Conservation (phyloP, 2,329 filamentous ascomycete genomes). For the Chrysoporthe puriensis region DNA sequence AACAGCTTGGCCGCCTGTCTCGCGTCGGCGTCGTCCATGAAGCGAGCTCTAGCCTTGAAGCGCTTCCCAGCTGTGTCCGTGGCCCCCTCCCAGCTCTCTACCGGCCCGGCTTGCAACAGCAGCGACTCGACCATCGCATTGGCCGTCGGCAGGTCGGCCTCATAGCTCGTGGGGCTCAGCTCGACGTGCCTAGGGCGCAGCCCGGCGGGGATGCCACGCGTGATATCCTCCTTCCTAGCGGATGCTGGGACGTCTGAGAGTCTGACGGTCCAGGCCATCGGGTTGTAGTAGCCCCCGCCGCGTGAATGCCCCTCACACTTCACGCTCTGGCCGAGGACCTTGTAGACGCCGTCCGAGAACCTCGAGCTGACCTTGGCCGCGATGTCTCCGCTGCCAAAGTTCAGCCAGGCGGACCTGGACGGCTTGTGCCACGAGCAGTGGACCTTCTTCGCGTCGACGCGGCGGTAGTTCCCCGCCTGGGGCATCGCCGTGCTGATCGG, state of each 20-base stretch:
- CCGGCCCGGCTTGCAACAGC: constrained; percentile 34
- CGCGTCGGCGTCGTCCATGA: constrained; percentile 43
- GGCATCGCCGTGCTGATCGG: constrained; percentile 31
- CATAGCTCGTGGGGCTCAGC: constrained; percentile 33
- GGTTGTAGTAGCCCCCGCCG: constrained; percentile 9
- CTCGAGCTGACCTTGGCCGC: constrained; percentile 32
- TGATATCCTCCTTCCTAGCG: constrained; percentile 30
- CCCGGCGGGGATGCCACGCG: constrained; percentile 27
- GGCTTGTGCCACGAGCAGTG: constrained; percentile 42
- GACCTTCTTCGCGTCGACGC: constrained; percentile 37
- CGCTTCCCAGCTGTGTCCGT: constrained; percentile 36
- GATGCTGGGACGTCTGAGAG: constrained; percentile 33
- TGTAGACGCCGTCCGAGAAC: constrained; percentile 34
- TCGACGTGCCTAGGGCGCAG: constrained; percentile 32
- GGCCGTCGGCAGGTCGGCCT: background rate
- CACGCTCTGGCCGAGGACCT: constrained; percentile 31
- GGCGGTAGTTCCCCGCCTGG: constrained; percentile 34
- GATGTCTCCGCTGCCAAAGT: constrained; percentile 32
- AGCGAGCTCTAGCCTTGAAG: constrained; percentile 45
- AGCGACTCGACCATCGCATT: no score
- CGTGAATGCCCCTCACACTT: constrained; percentile 19
- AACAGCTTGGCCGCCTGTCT: constrained; percentile 38
- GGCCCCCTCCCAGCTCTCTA: constrained; percentile 41
- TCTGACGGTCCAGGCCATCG: constrained; percentile 32
- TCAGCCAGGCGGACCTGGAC: constrained; percentile 35